These are phyloP conservation scores for Aureobasidium musti DNA, from an alignment of 2,329 filamentous ascomycete species.

Conservation along the genomic window DNA sequence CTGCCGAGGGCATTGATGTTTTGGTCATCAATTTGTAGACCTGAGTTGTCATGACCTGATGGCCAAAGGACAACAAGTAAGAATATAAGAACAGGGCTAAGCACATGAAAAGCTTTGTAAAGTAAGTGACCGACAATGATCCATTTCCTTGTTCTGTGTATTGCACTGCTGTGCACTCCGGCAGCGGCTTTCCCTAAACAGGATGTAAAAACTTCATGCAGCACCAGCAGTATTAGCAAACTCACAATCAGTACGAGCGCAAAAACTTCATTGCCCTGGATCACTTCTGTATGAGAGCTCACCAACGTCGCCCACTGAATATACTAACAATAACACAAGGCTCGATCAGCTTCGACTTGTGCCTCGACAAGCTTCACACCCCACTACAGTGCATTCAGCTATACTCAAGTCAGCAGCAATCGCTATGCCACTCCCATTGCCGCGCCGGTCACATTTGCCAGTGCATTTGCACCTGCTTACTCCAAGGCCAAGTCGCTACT, in stretches of 20 bases:
- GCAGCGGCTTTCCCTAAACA: not conserved
- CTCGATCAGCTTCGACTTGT: not conserved
- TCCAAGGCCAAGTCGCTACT: not conserved
- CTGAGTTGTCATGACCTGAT: too few species aligned
- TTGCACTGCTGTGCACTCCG: not conserved
- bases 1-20: not conserved
- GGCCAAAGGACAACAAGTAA: not conserved
- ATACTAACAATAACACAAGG: not conserved
- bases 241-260: not conserved
- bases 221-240: not conserved
- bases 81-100: not conserved
- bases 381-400: slow-evolving; percentile 12
- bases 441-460: not conserved
- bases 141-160: not conserved
- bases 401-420: slow-evolving; percentile 1
- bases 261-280: not conserved
- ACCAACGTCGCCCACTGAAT: not conserved
- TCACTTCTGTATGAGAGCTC: not conserved
- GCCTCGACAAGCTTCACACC: not conserved
- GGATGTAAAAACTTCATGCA: not conserved
- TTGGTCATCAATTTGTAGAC: too few species aligned
- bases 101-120: not conserved
- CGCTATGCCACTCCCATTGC: not conserved
- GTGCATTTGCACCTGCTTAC: slow-evolving; percentile 1
- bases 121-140: not conserved